These are phyloP conservation scores for Raffaelea arxii DNA, from an alignment of 2,329 filamentous ascomycete genomes.

Conservation along the genomic window DNA sequence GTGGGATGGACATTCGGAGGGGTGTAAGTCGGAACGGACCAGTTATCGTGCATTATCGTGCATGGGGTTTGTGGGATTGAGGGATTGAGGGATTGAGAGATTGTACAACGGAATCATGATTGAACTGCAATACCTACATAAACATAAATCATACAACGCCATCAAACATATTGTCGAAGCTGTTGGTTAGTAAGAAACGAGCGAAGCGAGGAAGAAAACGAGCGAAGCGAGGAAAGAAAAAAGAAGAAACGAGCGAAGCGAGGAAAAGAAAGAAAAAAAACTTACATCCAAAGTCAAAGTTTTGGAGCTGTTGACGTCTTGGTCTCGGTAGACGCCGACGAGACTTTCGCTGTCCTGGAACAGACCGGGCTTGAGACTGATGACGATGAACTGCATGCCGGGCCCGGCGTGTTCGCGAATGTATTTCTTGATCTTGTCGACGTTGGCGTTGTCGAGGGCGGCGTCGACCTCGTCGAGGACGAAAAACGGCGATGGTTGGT, in stretches of 20 bases:
- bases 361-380: slow-evolving; percentile 86
- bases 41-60: no score
- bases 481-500: slow-evolving; percentile 93
- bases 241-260: neutral
- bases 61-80: no score
- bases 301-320: slow-evolving; percentile 84
- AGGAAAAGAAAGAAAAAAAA: slow-evolving; percentile 12
- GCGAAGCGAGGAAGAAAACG: neutral
- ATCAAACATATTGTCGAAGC: slow-evolving; percentile 9
- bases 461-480: slow-evolving; percentile 97
- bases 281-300: slow-evolving; percentile 93
- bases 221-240: neutral
- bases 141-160: no score
- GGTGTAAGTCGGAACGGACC: no score
- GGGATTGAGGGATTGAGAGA: no score
- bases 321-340: slow-evolving; percentile 92
- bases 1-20: no score
- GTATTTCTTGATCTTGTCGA: slow-evolving; percentile 92
- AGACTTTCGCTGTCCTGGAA: slow-evolving; percentile 96
- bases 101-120: no score
- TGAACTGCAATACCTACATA: no score
- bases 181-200: neutral
- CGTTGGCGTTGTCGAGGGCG: slow-evolving; percentile 95
- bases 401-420: slow-evolving; percentile 89
- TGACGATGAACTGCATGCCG: slow-evolving; percentile 99